Conservation (phyloP, 2,329 filamentous ascomycete genomes). For the Torrubiella hemipterigena region DNA sequence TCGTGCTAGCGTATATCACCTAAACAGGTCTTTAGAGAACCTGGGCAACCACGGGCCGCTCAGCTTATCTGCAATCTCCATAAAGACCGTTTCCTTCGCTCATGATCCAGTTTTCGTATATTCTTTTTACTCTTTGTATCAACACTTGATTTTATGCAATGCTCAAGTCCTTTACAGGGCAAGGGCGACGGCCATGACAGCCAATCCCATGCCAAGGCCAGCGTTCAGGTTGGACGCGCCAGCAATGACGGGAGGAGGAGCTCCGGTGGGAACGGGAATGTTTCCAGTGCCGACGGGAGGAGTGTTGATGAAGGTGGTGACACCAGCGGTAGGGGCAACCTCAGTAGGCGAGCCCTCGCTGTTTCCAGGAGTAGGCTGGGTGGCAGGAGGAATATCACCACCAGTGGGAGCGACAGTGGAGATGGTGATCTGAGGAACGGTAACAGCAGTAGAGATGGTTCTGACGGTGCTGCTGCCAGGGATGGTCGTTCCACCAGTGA, state of each 20-base stretch:
- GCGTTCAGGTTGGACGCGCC: slow-evolving; percentile 26
- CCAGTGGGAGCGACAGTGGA: slow-evolving; percentile 17
- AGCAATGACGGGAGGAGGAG: slow-evolving; percentile 23
- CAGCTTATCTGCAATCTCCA: no score
- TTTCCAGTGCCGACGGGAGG: slow-evolving; percentile 17
- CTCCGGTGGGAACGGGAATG: slow-evolving; percentile 20
- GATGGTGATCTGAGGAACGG: slow-evolving; percentile 42
- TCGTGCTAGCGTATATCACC: no score
- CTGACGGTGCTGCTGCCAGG: slow-evolving; percentile 32
- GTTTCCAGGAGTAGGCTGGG: slow-evolving; percentile 3
- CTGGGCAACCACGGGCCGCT: no score
- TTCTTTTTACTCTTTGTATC: no score
- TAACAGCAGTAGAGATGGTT: slow-evolving; percentile 37
- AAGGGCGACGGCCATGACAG: slow-evolving; percentile 29
- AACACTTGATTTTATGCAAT: slow-evolving; percentile 6
- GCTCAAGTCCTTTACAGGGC: slow-evolving; percentile 27
- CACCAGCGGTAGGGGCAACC: slow-evolving; percentile 12
- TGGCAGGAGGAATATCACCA: slow-evolving; percentile 8
- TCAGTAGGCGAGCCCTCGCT: slow-evolving; percentile 10
- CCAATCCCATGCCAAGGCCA: slow-evolving; percentile 33
- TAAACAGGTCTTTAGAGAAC: no score
- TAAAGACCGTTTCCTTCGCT: no score
- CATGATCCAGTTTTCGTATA: no score
- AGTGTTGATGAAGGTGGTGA: slow-evolving; percentile 12
- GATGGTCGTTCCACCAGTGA: slow-evolving; percentile 34